These are phyloP conservation scores for Hura crepitans DNA, from an alignment of 441 rosid species.

Conservation along the genomic window DNA sequence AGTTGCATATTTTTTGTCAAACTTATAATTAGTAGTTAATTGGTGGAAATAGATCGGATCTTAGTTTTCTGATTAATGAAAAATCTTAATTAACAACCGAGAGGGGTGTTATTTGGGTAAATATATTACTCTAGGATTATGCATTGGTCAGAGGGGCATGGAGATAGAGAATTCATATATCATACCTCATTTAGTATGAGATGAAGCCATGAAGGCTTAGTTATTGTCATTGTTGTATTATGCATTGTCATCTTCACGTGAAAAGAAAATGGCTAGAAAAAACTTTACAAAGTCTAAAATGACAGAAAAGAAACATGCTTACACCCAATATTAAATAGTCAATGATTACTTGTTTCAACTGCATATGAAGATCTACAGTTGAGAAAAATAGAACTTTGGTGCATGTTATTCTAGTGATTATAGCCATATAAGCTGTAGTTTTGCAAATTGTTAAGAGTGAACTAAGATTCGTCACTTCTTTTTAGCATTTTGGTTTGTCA, in stretches of 20 bases:
- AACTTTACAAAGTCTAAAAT: not conserved
- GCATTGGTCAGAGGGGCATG: too few species aligned
- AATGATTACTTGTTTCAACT: not conserved
- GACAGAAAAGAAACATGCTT: not conserved
- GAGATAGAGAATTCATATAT: too few species aligned
- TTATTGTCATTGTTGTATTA: too few species aligned
- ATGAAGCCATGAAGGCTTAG: not conserved
- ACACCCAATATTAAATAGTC: not conserved
- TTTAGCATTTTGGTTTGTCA: not conserved
- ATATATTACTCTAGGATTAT: not conserved
- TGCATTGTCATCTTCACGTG: too few species aligned
- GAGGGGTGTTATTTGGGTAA: not conserved
- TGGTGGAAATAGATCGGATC: not conserved
- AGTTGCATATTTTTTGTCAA: conserved; percentile 9
- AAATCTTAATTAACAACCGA: not conserved
- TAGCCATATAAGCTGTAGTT: not conserved
- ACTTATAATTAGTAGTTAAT: not conserved
- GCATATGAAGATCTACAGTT: not conserved
- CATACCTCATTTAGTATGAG: not conserved
- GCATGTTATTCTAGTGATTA: not conserved
- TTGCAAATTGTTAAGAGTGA: not conserved
- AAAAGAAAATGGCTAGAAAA: not conserved
- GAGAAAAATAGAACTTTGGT: not conserved
- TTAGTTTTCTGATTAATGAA: not conserved
- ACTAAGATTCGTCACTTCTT: not conserved